phyloP scores from a whole-genome alignment of 257 asterid genomes.

The Przewalskia tangutica region DNA sequence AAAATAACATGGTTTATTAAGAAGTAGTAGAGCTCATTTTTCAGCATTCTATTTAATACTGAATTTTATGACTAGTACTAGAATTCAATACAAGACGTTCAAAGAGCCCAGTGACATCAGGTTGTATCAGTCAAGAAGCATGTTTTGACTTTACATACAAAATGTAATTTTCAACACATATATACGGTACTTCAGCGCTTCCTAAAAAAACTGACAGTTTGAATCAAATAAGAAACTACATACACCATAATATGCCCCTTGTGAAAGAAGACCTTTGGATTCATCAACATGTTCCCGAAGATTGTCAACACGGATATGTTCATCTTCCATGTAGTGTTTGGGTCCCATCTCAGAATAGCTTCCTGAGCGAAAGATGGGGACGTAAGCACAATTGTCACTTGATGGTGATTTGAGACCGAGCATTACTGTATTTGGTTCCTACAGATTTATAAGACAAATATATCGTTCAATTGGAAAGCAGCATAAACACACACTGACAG shows the following conservation, averaged over 20 bases:
- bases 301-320: slow-evolving; percentile 63
- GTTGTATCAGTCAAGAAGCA: not conserved
- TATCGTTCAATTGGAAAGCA: not conserved
- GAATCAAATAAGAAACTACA: slow-evolving; percentile 20
- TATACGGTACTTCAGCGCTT: not conserved
- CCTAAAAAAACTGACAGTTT: not conserved
- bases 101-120: not conserved
- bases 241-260: slow-evolving; percentile 87
- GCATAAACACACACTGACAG: not conserved
- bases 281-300: slow-evolving; percentile 43
- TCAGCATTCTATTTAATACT: not conserved
- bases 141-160: not conserved
- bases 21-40: not conserved
- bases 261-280: slow-evolving; percentile 30
- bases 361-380: slow-evolving; percentile 65
- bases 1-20: not conserved
- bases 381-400: slow-evolving; percentile 42
- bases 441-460: slow-evolving; percentile 5
- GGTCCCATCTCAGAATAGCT: slow-evolving; percentile 82
- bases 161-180: not conserved
- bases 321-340: slow-evolving; percentile 80
- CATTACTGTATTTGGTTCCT: slow-evolving; percentile 33
- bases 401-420: slow-evolving; percentile 31
- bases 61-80: not conserved
- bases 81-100: not conserved